These are phyloP conservation scores for Alternaria hordeiaustralica DNA, from an alignment of 2,329 filamentous ascomycete genomes.

Conservation along the genomic window DNA sequence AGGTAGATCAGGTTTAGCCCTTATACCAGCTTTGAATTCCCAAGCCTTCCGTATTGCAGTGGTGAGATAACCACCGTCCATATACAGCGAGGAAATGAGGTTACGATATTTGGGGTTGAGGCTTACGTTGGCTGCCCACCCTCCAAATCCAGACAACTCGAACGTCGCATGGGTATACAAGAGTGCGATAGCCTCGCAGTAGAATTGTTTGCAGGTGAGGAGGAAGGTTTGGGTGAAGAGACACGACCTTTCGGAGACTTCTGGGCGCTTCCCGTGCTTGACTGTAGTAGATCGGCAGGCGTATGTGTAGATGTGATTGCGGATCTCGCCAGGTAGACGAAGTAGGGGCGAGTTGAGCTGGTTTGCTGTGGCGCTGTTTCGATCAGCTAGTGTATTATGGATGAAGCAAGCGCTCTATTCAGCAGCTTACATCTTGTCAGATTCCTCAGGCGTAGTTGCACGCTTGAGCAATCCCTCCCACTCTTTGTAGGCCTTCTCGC, in stretches of 20 bases:
- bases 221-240: neutral
- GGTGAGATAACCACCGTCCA: too few relatives aligned
- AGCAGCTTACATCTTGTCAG: neutral
- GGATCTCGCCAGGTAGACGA: neutral
- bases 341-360: neutral
- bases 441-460: fast-evolving
- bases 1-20: too few relatives aligned
- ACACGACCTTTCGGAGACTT: neutral
- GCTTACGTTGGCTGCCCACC: neutral
- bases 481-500: neutral
- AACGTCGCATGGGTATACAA: neutral
- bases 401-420: too few relatives aligned
- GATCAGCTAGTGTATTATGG: neutral
- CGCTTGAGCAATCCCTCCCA: neutral
- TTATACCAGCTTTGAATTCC: too few relatives aligned
- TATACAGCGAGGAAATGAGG: neutral
- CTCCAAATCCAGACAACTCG: neutral
- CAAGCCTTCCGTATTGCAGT: too few relatives aligned
- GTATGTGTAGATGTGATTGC: neutral
- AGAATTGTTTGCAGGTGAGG: neutral
- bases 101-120: neutral
- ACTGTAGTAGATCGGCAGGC: fast-evolving
- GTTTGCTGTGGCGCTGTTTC: neutral
- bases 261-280: neutral
- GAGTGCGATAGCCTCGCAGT: neutral